phyloP scores from a whole-genome alignment of 768 basidiomycete genomes.

The Psilocybe cubensis region DNA sequence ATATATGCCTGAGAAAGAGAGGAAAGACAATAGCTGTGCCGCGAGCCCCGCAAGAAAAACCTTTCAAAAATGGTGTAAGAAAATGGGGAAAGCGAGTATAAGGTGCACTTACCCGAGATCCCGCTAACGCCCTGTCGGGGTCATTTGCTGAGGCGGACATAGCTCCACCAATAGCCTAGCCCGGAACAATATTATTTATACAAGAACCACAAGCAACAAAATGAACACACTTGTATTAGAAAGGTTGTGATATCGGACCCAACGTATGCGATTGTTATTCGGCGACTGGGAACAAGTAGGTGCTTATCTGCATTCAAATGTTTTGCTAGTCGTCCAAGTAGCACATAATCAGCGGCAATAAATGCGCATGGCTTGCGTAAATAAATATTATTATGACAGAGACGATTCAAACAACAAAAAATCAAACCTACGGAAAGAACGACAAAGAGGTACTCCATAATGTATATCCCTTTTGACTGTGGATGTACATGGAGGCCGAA shows the following conservation, averaged over 20 bases:
- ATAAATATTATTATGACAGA: neutral
- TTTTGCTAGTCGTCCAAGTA: slow-evolving; percentile 62
- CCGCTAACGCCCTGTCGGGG: slow-evolving; percentile 26
- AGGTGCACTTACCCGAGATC: slow-evolving; percentile 36
- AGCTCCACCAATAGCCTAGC: slow-evolving; percentile 52
- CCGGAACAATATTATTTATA: neutral
- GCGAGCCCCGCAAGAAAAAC: slow-evolving; percentile 61
- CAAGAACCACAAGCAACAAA: neutral
- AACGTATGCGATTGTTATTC: slow-evolving; percentile 62
- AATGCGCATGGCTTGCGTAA: slow-evolving; percentile 69
- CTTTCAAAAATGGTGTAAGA: slow-evolving; percentile 29
- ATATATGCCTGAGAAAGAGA: slow-evolving; percentile 49
- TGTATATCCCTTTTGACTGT: slow-evolving; percentile 55
- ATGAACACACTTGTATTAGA: slow-evolving; percentile 54
- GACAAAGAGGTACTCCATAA: slow-evolving; percentile 60
- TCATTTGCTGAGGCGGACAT: slow-evolving; percentile 46
- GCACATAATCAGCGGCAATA: slow-evolving; percentile 69
- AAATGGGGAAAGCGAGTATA: neutral
- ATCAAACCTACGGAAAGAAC: slow-evolving; percentile 52
- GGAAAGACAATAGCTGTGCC: slow-evolving; percentile 58
- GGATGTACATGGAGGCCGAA: slow-evolving; percentile 59
- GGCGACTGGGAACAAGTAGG: slow-evolving; percentile 49
- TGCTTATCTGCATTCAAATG: slow-evolving; percentile 50
- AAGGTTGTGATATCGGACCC: slow-evolving; percentile 68
- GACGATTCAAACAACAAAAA: neutral